These are phyloP conservation scores for Forsythia suspensa DNA, from an alignment of 257 asterid species.

Conservation along the genomic window DNA sequence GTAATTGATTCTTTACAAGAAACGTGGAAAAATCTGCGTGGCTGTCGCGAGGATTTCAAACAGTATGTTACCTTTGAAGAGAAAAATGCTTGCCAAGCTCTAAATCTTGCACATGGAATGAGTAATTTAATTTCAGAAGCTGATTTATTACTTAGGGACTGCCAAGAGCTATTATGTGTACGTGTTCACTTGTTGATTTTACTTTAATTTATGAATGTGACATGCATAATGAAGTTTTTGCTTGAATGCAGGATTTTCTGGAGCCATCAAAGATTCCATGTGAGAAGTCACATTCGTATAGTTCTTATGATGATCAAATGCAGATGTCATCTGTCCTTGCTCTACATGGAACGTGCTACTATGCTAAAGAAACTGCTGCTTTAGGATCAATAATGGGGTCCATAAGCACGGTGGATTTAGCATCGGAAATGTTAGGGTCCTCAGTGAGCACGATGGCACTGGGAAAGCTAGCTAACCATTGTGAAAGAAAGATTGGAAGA, in stretches of 20 bases:
- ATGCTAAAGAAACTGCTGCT: constrained; percentile 57
- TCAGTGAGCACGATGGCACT: constrained; percentile 66
- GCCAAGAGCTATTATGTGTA: constrained; percentile 54
- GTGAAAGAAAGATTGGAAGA: constrained; percentile 18
- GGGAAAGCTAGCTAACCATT: constrained; percentile 64
- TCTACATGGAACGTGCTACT: constrained; percentile 81
- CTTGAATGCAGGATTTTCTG: constrained; percentile 60
- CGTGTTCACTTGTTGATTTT: constrained; percentile 29
- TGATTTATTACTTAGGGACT: constrained; percentile 63
- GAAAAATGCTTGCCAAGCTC: constrained; percentile 50
- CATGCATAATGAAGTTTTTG: constrained; percentile 18
- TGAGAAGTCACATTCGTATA: constrained; percentile 43
- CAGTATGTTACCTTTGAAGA: constrained; percentile 62
- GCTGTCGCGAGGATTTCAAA: constrained; percentile 37
- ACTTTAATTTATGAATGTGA: constrained; percentile 22
- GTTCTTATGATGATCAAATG: constrained; percentile 67
- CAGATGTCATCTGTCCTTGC: constrained; percentile 70
- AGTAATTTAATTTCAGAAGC: constrained; percentile 72
- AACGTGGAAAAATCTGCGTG: constrained; percentile 70
- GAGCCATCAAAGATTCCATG: constrained; percentile 36
- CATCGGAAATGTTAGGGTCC: constrained; percentile 74
- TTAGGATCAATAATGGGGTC: constrained; percentile 43
- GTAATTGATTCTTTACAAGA: constrained; percentile 51
- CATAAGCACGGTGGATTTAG: constrained; percentile 49
- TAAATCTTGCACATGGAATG: constrained; percentile 49